Percentiles rank a stretch among this genome's conserved stretches.
These are phyloP conservation scores for Corylus avellana DNA, from an alignment of 306 rosid species.

Conservation along the genomic window DNA sequence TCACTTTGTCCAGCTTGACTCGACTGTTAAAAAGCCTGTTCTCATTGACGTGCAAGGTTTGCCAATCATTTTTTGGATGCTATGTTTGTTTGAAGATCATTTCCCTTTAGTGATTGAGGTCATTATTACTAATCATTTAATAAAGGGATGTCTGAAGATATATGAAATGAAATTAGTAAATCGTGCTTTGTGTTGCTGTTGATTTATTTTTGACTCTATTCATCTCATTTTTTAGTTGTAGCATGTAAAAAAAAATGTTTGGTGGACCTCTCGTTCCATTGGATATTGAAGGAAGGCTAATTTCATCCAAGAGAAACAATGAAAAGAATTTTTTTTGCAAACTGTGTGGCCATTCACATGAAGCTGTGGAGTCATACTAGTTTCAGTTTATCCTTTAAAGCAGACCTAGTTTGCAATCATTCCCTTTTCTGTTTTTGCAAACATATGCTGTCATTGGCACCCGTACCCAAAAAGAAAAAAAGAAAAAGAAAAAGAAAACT, in stretches of 20 bases:
- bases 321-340: too few relatives aligned
- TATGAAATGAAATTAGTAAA: neutral
- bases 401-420: too few relatives aligned
- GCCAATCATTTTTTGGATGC: constrained; percentile 28
- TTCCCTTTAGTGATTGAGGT: neutral
- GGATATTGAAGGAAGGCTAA: neutral
- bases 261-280: neutral
- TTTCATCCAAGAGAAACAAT: neutral
- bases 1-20: constrained; percentile 39
- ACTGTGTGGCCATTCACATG: too few relatives aligned
- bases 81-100: constrained; percentile 8
- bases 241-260: too few relatives aligned
- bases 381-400: too few relatives aligned
- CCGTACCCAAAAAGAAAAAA: neutral
- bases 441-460: neutral
- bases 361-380: too few relatives aligned
- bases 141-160: neutral
- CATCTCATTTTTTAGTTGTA: neutral
- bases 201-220: neutral
- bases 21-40: constrained; percentile 43
- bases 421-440: neutral
- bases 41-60: constrained; percentile 55
- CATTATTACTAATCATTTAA: neutral
- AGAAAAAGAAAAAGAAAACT: neutral
- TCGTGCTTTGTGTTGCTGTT: neutral